Evolutionary conservation across 345 rosid genomes (phyloP), one percentile per base, ranked within the genome.

Genomic region (Firmiana major): DNA sequence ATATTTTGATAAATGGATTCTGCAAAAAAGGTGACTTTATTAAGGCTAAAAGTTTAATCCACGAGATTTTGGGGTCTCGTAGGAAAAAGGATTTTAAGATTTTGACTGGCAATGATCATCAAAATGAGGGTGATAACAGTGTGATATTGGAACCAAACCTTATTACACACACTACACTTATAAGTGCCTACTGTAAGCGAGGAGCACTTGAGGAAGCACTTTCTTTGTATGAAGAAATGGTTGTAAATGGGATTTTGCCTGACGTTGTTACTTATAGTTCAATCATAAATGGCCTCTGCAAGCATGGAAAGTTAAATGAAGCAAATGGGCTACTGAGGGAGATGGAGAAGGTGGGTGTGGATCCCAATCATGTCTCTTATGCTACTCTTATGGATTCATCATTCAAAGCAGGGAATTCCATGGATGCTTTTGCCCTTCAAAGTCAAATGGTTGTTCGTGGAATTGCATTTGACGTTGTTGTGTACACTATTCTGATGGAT

Each of bases 401-500:
- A 19, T 84, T 94, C 77, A 93, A 93, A 86, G 83, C 83, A 48
- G 85, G 89, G 24, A 78, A 77, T 77, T 73, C 69, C 66, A 79
- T 79, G 80, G 88, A 90, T 67, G 92, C 95, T 64, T 85, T 90
- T 81, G 86, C 89, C 59, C 87, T 88, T 70, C 90, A 90, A 76
- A 80, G 89, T 80, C 97, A 88, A 82, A 91, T 94, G 93, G 80
- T 91, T 53, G 89, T 88, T 79, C 92, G 89, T 31, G 98, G 98
- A 49, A 80, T 89, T 71, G 46, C 91, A 64, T 87, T 94, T 79
- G 95, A 94, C 84, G 83, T 93, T 80, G 89, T 89, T 81, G 79
- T 88, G 69, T 93, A 86, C 85, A 94, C 98, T 45, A 77, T 86
- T 74, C 76, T 94, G 85, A 83, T 94, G 78, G 91, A 93, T 81